Evolutionary conservation across 2,329 filamentous ascomycete species (phyloP), one percentile per base, ranked within the genome.

Genomic region (Penicillium sp.): DNA sequence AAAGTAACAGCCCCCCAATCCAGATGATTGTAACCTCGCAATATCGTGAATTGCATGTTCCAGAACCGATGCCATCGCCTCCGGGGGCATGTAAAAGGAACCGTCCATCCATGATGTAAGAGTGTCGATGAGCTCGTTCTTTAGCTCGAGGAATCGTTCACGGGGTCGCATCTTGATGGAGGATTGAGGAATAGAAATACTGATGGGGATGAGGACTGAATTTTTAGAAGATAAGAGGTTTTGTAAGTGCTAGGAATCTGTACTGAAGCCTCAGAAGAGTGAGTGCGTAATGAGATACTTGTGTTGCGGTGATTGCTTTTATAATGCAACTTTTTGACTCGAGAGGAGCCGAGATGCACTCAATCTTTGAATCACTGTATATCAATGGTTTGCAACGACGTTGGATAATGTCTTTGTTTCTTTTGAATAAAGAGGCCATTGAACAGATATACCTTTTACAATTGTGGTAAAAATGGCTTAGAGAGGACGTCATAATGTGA

Each of bases 51-150:
- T 42, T 4, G 33, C 22, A 11, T 40, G 33, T 25, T 53, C 51
- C 4, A 53, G 22, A 6, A 53, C 13, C 6, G 16, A 40, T 16
- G 51, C 37, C 51, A 53, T 53, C 42, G 51, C 51, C 13, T 53
- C 51, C 4, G 51, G 37, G 25, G 51, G 51, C 6, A 53, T n/a
- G 25, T 40, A 53, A 13, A 30, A 19, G 3, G 33, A 42, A 26
- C 26, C 26, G 37, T 53, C 42, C 7, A 53, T 25, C 51, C 51
- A 53, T 3, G 51, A 37, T 25, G 51, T 53, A 14, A 53, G 51
- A 14, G n/a, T 40, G 14, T 8, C 51, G 37, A 53, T 53, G 33
- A 53, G 51, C 37, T 53, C 35, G 22, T 42, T 19, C 1, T 37
- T 22, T 33, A 53, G 51, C 3, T 40, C 13, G 1, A 53, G 4